A percentile compares a stretch with the other conserved stretches of the same genome.
Evolutionary conservation across 352 stramenopile species (phyloP).

Genomic region (Elongisporangium undulatum): DNA sequence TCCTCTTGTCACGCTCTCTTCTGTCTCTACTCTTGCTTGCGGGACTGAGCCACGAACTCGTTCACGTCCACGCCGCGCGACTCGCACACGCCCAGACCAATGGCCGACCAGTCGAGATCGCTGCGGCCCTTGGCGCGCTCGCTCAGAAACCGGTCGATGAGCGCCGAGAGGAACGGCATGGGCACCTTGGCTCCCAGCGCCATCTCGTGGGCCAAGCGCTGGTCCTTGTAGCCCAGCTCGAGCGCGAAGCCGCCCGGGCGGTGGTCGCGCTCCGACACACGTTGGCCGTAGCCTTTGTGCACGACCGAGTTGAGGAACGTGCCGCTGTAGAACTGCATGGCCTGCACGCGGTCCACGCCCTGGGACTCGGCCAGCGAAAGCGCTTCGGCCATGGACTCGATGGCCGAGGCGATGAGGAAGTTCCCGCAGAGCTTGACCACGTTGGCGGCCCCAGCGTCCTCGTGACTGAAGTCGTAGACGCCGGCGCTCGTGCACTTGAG

Average conservation of each 20-base stretch:
- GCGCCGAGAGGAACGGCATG: slow-evolving; percentile 75
- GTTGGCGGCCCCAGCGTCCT: slow-evolving; percentile 61
- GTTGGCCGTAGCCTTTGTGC: slow-evolving; percentile 77
- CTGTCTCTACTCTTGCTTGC: slow-evolving; percentile 5
- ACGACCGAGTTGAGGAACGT: slow-evolving; percentile 82
- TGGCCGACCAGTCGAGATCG: slow-evolving; percentile 74
- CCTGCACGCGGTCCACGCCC: slow-evolving; percentile 63
- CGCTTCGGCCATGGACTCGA: slow-evolving; percentile 72
- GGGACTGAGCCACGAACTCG: slow-evolving; percentile 23
- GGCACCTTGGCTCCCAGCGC: slow-evolving; percentile 45
- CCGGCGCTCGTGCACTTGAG: slow-evolving; percentile 36
- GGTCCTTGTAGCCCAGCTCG: slow-evolving; percentile 72
- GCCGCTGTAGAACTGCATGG: slow-evolving; percentile 72
- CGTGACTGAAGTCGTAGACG: slow-evolving; percentile 45
- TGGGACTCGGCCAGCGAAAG: slow-evolving; percentile 63
- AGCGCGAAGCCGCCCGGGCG: slow-evolving; percentile 65
- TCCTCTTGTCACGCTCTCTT: background rate
- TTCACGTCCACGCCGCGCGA: slow-evolving; percentile 57
- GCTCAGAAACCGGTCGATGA: slow-evolving; percentile 66
- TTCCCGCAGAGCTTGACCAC: slow-evolving; percentile 80
- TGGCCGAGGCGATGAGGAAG: slow-evolving; percentile 76
- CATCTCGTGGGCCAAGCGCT: slow-evolving; percentile 53
- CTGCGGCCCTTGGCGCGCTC: slow-evolving; percentile 51
- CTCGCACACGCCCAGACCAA: slow-evolving; percentile 54
- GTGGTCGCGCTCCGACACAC: slow-evolving; percentile 74